These are phyloP conservation scores for Sphagnum fallax DNA, from an alignment of 228 moss, liverwort and hornwort genomes.

Conservation along the genomic window DNA sequence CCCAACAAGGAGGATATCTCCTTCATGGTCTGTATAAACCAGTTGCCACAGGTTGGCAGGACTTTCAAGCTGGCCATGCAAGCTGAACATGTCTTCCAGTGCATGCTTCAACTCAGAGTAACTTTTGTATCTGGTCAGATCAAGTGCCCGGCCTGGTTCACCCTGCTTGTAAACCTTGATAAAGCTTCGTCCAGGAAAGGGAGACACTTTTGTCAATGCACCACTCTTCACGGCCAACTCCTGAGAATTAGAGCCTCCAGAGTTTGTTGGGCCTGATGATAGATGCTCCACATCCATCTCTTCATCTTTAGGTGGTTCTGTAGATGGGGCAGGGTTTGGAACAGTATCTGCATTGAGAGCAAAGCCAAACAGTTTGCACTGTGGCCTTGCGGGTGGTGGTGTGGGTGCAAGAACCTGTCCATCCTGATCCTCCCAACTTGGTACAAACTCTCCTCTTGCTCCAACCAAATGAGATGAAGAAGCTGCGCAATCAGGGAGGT, in stretches of 20 bases:
- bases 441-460: neutral
- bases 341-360: too few relatives aligned
- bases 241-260: slow-evolving; percentile 2
- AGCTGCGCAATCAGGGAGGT: too few relatives aligned
- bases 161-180: slow-evolving; percentile 61
- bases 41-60: slow-evolving; percentile 56
- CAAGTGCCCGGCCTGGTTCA: slow-evolving; percentile 62
- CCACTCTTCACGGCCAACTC: neutral
- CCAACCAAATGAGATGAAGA: too few relatives aligned
- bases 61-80: slow-evolving; percentile 66
- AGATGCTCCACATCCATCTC: neutral
- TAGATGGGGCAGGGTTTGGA: too few relatives aligned
- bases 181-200: neutral
- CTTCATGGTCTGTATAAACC: slow-evolving; percentile 79
- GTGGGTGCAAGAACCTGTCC: slow-evolving; percentile 2
- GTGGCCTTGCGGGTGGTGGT: slow-evolving; percentile 15
- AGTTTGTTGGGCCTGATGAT: slow-evolving; percentile 7
- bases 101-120: slow-evolving; percentile 46
- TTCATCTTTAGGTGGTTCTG: too few relatives aligned
- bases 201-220: neutral
- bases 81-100: slow-evolving; percentile 53
- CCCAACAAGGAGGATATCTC: slow-evolving; percentile 75
- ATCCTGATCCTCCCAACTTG: neutral
- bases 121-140: slow-evolving; percentile 57
- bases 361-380: slow-evolving; percentile 16